phyloP scores from a whole-genome alignment of 805 yeast species.

The Myxozyma nipponensis region DNA sequence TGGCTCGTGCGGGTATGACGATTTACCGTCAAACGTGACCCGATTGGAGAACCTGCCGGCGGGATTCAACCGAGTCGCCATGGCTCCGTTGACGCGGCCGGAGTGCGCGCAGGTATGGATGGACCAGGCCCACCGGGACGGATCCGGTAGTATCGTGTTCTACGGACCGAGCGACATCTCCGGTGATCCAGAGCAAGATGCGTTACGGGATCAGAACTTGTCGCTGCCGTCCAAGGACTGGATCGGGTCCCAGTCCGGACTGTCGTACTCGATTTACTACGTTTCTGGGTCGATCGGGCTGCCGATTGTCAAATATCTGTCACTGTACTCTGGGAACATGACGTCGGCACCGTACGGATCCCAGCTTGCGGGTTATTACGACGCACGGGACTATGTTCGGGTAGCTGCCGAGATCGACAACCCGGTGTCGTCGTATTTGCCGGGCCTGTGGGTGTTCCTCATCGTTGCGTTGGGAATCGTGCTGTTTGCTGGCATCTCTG shows the following conservation, averaged over 20 bases:
- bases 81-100: conserved; percentile 19
- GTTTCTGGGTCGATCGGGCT: conserved; percentile 6
- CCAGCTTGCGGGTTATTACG: conserved; percentile 11
- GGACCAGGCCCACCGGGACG: conserved; percentile 21
- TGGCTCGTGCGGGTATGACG: conserved; percentile 8
- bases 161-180: conserved; percentile 2
- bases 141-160: conserved; percentile 19
- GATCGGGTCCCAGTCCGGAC: conserved; percentile 5
- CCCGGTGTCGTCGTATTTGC: conserved; percentile 2
- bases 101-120: conserved; percentile 20
- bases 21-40: conserved; percentile 18
- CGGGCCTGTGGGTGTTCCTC: conserved; percentile 24
- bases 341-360: conserved; percentile 21
- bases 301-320: conserved; percentile 11
- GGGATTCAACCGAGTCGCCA: conserved; percentile 19
- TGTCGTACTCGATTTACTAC: conserved; percentile 22
- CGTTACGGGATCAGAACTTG: background rate
- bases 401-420: conserved; percentile 19
- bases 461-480: conserved; percentile 22
- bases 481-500: background rate
- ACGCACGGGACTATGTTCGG: conserved; percentile 25
- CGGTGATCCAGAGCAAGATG: background rate
- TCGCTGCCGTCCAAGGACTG: conserved; percentile 3
- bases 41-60: conserved; percentile 14
- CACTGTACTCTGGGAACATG: conserved; percentile 25